Evolutionary conservation across 306 rosid genomes (phyloP), one percentile per base, ranked within the genome.

Genomic region (Macrotyloma uniflorum): DNA sequence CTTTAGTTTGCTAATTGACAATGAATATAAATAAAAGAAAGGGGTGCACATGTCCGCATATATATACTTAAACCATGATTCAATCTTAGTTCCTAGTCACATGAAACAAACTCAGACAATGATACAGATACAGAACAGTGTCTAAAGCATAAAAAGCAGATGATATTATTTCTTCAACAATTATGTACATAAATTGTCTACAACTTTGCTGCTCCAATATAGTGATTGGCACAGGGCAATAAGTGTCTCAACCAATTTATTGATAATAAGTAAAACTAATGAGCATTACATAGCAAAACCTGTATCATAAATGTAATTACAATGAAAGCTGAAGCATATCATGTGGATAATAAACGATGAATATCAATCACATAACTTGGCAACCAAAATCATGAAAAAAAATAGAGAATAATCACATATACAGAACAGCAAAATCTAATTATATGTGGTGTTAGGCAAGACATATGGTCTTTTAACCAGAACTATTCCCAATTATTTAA

Each of bases 391-490:
- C 38, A 70, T 3, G 43, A n/a, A 24, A 73, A 28, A 33, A 19
- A 72, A 26, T 14, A 19, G 61, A 65, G 64, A 65, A 42, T 63
- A 40, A 40, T 42, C 64, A 61, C 62, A 70, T 67, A 46, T 74
- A 63, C 45, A 58, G 61, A 66, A 71, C 23, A 2, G 11, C 38
- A 20, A 57, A 14, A 33, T 4, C 38, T 53, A 72, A 1, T 24
- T 61, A 68, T 15, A 75, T 78, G 62, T 30, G 20, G 51, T 53
- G 74, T 69, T 35, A 61, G 12, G 50, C 55, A 68, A 62, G 6
- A 47, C 59, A 62, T 20, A 40, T 13, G 14, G 32, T 62, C 35
- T 33, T 28, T 53, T 4, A 28, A 47, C 71, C 65, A 72, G 68
- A 70, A 63, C 22, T 4, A 79, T 67, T 53, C 30, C 38, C 51